A percentile compares a stretch with the other conserved stretches of the same genome.
Evolutionary conservation across 2,329 filamentous ascomycete genomes (phyloP).

Genomic region (Colletotrichum sp.): DNA sequence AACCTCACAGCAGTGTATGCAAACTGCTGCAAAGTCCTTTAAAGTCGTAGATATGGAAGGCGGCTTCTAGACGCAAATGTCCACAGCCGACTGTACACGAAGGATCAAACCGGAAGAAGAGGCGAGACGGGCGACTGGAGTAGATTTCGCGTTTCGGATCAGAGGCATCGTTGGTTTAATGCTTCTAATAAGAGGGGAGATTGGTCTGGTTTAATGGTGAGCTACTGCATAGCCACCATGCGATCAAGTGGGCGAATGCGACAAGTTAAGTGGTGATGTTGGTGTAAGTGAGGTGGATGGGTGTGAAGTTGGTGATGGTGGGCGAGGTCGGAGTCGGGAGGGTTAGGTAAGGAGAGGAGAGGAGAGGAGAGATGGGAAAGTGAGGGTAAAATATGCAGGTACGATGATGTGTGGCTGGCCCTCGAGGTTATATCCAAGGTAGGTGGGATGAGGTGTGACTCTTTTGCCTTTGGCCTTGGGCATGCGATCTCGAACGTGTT

Average conservation of each 20-base stretch:
- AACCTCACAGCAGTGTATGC: constrained; percentile 45
- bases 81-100: constrained; percentile 55
- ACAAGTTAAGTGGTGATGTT: background rate
- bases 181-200: constrained; percentile 34
- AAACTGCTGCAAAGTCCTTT: constrained; percentile 40
- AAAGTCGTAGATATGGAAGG: constrained; percentile 45
- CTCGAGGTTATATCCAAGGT: constrained; percentile 20
- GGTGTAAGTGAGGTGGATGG: background rate
- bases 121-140: constrained; percentile 69
- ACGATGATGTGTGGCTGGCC: constrained; percentile 15
- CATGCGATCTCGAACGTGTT: constrained; percentile 22
- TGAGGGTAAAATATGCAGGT: constrained; percentile 12
- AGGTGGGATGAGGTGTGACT: constrained; percentile 22
- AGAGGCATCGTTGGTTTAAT: constrained; percentile 60
- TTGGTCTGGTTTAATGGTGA: constrained; percentile 34
- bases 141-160: constrained; percentile 51
- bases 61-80: constrained; percentile 47
- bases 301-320: background rate
- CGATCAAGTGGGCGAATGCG: constrained; percentile 16
- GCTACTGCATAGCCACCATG: constrained; percentile 33
- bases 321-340: background rate
- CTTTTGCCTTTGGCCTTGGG: constrained; percentile 14
- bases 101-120: constrained; percentile 64
- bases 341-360: background rate
- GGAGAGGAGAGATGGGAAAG: background rate